phyloP scores from a whole-genome alignment of 495 filamentous ascomycete species.

The Aeminium ludgeri region DNA sequence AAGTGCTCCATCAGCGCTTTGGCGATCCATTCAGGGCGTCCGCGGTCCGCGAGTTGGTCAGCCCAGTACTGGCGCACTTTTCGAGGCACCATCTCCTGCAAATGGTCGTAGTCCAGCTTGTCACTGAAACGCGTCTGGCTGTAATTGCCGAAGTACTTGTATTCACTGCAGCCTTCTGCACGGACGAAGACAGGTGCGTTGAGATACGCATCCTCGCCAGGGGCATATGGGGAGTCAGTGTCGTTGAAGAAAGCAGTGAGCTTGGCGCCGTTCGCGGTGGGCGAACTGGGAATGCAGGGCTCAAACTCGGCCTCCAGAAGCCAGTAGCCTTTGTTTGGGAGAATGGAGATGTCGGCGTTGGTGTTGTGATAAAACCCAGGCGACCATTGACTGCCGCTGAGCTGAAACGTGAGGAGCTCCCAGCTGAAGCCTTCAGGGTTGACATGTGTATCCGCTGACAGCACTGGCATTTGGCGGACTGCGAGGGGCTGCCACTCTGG shows the following conservation, averaged over 20 bases:
- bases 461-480: constrained; percentile 8
- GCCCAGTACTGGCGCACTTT: constrained; percentile 21
- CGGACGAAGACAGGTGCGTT: constrained; percentile 22
- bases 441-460: background rate
- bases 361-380: constrained; percentile 17
- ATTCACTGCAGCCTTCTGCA: constrained; percentile 6
- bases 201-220: constrained; percentile 9
- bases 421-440: constrained; percentile 16
- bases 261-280: constrained; percentile 25
- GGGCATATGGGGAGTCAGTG: constrained; percentile 9
- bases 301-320: constrained; percentile 19
- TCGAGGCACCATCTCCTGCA: constrained; percentile 19
- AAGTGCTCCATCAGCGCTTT: constrained; percentile 22
- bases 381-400: constrained; percentile 20
- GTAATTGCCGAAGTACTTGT: constrained; percentile 24
- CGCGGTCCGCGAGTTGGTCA: constrained; percentile 14
- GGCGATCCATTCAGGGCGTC: constrained; percentile 22
- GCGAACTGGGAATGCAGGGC: constrained; percentile 19
- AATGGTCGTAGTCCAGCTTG: constrained; percentile 23
- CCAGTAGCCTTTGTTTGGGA: constrained; percentile 18
- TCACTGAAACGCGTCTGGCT: constrained; percentile 22
- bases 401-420: constrained; percentile 18
- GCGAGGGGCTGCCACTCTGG: constrained; percentile 7
- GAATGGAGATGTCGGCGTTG: background rate
- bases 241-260: constrained; percentile 24